Evolutionary conservation across 208 protist species (phyloP).

Genomic region (Crithidia mellificae): DNA sequence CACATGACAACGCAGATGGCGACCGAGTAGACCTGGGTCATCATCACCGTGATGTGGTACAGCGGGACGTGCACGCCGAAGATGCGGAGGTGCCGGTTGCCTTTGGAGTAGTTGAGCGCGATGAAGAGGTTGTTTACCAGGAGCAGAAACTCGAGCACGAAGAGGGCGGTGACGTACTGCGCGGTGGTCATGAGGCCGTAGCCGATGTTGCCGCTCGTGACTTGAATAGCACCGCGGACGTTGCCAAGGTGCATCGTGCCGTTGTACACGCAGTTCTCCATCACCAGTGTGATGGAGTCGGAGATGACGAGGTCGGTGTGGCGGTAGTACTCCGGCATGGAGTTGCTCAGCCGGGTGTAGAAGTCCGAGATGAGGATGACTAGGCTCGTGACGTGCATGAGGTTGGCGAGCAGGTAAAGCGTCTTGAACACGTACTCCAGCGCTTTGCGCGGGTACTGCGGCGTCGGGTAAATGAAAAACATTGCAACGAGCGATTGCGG

Average conservation of each 20-base stretch:
- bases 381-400: constrained; percentile 46
- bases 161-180: constrained; percentile 62
- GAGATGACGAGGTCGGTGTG: constrained; percentile 36
- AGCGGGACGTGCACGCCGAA: constrained; percentile 78
- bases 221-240: constrained; percentile 33
- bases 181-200: constrained; percentile 65
- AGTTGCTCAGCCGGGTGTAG: constrained; percentile 54
- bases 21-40: constrained; percentile 64
- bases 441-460: constrained; percentile 64
- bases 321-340: constrained; percentile 67
- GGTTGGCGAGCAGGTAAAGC: constrained; percentile 60
- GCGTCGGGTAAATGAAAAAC: constrained; percentile 77
- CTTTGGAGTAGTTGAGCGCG: constrained; percentile 57
- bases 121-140: constrained; percentile 51
- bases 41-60: constrained; percentile 68
- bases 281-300: constrained; percentile 42
- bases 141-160: constrained; percentile 73
- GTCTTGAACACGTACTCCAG: constrained; percentile 71
- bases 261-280: constrained; percentile 65
- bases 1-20: constrained; percentile 60
- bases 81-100: constrained; percentile 69
- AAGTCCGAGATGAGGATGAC: constrained; percentile 73
- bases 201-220: constrained; percentile 44
- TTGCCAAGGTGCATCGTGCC: constrained; percentile 45
- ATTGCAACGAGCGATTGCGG: too few relatives aligned